Evolutionary conservation across 192 early-diverging fungal species (phyloP), one percentile per base, ranked within the genome.

Genomic region (Cladochytrium replicatum): DNA sequence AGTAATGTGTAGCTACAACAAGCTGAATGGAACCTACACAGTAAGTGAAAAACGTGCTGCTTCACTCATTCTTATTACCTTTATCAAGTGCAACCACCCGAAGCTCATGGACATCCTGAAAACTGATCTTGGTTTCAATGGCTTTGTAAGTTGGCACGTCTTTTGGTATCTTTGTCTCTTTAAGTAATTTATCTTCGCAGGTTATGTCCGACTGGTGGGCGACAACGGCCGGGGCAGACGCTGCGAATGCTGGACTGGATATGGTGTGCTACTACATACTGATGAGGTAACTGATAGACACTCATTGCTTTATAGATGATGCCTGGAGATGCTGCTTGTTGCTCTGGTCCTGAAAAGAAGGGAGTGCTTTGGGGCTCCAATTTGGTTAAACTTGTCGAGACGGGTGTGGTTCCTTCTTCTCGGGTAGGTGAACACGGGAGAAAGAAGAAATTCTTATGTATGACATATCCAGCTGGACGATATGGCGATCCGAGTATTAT

Each of bases 101-200:
- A 17, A 57, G 71, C 2, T 71, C 67, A 32, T 72, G n/a, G 66
- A 68, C 15, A 26, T 42, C 24, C 21, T 60, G 0, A 72, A 74
- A 25, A 42, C 44, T 6, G 63, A 76, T 47, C 43, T 72, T 9
- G 47, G 47, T 1, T 72, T 76, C 52, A 49, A 71, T 15, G 69
- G 74, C 2, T 72, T 77, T 32, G 70, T 76, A 44, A 54, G 43
- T 23, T 43, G 42, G 19, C 21, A 43, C 28, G 22, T 13, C 6
- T 32, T 32, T 5, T n/a, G n/a, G n/a, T n/a, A n/a, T n/a, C n/a
- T n/a, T n/a, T n/a, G n/a, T n/a, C n/a, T n/a, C n/a, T n/a, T n/a
- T n/a, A n/a, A n/a, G n/a, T n/a, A n/a, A n/a, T n/a, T n/a, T n/a
- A n/a, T n/a, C n/a, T n/a, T n/a, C n/a, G n/a, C n/a, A n/a, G n/a